Conservation (phyloP, 176 grass and related monocot species). For the Oryza rufipogon region DNA sequence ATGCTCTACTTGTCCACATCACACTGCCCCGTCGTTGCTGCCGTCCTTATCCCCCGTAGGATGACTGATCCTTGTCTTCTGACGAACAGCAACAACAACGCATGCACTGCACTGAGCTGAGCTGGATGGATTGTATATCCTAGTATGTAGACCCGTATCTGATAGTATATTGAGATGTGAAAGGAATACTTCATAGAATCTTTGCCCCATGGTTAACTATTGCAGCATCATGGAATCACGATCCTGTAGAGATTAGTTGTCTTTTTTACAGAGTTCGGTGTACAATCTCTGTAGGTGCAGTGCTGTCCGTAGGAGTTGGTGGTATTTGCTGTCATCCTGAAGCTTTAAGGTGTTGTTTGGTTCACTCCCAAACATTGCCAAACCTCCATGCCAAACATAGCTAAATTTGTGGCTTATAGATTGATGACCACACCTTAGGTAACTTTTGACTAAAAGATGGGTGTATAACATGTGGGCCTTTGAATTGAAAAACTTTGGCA, state of each 20-base stretch:
- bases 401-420: too few species aligned
- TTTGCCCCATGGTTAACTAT: background rate
- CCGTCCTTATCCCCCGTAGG: background rate
- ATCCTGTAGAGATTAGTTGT: background rate
- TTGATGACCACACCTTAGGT: too few species aligned
- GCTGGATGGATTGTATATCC: background rate
- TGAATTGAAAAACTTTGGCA: too few species aligned
- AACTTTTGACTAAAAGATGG: too few species aligned
- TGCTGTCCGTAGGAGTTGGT: too few species aligned
- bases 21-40: background rate
- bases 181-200: background rate
- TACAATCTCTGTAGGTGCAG: background rate
- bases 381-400: too few species aligned
- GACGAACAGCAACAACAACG: background rate
- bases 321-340: too few species aligned
- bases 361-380: too few species aligned
- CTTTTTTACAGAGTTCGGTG: background rate
- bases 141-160: background rate
- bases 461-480: too few species aligned
- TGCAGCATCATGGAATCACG: background rate
- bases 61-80: background rate
- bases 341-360: too few species aligned
- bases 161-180: background rate
- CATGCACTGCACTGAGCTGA: background rate
- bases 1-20: background rate